Conservation (phyloP, 495 filamentous ascomycete genomes). For the Penicillium nucicola region DNA sequence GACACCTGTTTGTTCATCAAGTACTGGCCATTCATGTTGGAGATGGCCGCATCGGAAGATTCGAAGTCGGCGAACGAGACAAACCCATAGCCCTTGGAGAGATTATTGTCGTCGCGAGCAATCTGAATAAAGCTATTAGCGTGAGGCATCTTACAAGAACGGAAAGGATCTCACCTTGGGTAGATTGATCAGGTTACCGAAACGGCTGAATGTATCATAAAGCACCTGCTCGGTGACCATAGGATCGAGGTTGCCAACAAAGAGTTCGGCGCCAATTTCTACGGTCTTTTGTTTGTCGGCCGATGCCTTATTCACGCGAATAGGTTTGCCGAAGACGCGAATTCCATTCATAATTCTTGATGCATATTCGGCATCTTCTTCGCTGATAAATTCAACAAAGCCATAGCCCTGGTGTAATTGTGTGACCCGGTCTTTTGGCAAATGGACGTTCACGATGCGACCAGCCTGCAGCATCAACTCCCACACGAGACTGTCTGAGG, state of each 20-base stretch:
- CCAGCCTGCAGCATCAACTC: slow-evolving; percentile 98
- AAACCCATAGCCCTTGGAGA: slow-evolving; percentile 96
- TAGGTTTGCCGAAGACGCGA: slow-evolving; percentile 87
- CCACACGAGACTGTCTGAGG: slow-evolving; percentile 86
- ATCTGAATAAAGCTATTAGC: slow-evolving; percentile 47
- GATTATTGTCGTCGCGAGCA: slow-evolving; percentile 83
- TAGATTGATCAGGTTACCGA: slow-evolving; percentile 76
- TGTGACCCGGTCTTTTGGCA: slow-evolving; percentile 96
- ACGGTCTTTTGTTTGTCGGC: slow-evolving; percentile 96
- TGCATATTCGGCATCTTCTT: slow-evolving; percentile 96
- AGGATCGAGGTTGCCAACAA: slow-evolving; percentile 92
- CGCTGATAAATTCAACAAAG: slow-evolving; percentile 96
- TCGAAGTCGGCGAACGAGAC: slow-evolving; percentile 94
- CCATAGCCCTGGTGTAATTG: slow-evolving; percentile 97
- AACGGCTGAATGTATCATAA: slow-evolving; percentile 96
- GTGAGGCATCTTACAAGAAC: background rate
- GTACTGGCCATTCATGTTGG: slow-evolving; percentile 94
- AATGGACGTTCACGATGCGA: slow-evolving; percentile 93
- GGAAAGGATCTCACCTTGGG: slow-evolving; percentile 60
- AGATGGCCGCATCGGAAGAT: slow-evolving; percentile 85
- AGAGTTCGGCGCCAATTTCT: slow-evolving; percentile 95
- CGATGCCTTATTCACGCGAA: slow-evolving; percentile 93
- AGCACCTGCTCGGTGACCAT: slow-evolving; percentile 95
- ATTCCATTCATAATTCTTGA: slow-evolving; percentile 96
- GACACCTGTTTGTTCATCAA: slow-evolving; percentile 94